phyloP scores from a whole-genome alignment of 2,329 filamentous ascomycete genomes.

The Alternaria solani region DNA sequence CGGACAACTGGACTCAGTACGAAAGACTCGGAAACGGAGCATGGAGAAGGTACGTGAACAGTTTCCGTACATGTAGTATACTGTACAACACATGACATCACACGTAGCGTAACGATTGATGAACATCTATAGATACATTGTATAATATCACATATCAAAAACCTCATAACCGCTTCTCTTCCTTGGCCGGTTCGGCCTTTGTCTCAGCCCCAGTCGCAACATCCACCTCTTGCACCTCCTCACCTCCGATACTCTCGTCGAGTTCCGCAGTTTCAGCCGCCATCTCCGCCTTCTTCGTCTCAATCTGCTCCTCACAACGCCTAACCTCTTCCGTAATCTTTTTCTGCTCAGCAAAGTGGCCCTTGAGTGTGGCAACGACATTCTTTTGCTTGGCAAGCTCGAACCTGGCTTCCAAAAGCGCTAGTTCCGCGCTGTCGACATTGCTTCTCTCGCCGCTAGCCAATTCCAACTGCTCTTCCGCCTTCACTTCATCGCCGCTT shows the following conservation, averaged over 20 bases:
- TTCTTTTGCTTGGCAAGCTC: constrained; percentile 26
- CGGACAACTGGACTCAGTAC: not conserved
- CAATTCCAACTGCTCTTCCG: constrained; percentile 17
- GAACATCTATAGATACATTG: constrained; percentile 27
- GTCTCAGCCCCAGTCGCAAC: not conserved
- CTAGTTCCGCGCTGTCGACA: constrained; percentile 23
- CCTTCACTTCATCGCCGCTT: constrained; percentile 15
- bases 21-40: not conserved
- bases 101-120: constrained; percentile 15
- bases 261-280: constrained; percentile 11
- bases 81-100: constrained; percentile 10
- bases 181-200: not conserved
- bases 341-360: constrained; percentile 17
- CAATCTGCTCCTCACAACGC: constrained; percentile 17
- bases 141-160: constrained; percentile 19
- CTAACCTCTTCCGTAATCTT: constrained; percentile 19
- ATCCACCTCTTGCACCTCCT: not conserved
- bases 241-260: constrained; percentile 1
- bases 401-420: constrained; percentile 19
- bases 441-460: constrained; percentile 27
- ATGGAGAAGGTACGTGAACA: not conserved
- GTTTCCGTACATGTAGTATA: constrained; percentile 2
- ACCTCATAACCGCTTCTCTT: constrained; percentile 18
- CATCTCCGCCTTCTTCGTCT: constrained; percentile 19
- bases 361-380: constrained; percentile 14